Conservation (phyloP, 176 grass and related monocot species). For the Saccharum spontaneum region DNA sequence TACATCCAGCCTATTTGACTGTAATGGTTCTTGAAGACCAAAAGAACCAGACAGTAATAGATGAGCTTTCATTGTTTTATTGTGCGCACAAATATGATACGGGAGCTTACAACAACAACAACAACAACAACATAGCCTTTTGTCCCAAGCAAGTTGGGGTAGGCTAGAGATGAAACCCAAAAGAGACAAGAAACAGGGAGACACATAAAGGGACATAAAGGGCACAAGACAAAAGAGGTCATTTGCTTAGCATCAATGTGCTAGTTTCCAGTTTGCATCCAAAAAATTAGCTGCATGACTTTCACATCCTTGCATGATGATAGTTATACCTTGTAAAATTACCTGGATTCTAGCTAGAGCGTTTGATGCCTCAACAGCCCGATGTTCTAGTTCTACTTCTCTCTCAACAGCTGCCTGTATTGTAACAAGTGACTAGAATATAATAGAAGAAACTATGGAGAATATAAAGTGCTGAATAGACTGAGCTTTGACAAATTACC, state of each 20-base stretch:
- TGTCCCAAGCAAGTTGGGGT: too few relatives aligned
- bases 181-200: too few relatives aligned
- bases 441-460: constrained; percentile 27
- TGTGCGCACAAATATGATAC: constrained; percentile 24
- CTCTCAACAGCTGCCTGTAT: constrained; percentile 95
- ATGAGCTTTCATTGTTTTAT: constrained; percentile 11
- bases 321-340: constrained; percentile 53
- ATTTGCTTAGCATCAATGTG: neutral
- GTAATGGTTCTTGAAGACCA: neutral
- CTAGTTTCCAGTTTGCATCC: neutral
- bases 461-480: constrained; percentile 15
- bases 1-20: neutral
- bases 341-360: constrained; percentile 99
- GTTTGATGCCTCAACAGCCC: constrained; percentile 97
- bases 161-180: too few relatives aligned
- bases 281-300: neutral
- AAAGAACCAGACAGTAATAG: neutral
- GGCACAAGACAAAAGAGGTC: too few relatives aligned
- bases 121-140: too few relatives aligned
- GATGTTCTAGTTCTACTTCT: constrained; percentile 98
- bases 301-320: constrained; percentile 27
- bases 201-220: too few relatives aligned
- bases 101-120: too few relatives aligned
- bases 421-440: constrained; percentile 31
- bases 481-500: constrained; percentile 43